Base-by-base conservation (phyloP, 73 alveolate species). In the Tetrahymena borealis region DNA sequence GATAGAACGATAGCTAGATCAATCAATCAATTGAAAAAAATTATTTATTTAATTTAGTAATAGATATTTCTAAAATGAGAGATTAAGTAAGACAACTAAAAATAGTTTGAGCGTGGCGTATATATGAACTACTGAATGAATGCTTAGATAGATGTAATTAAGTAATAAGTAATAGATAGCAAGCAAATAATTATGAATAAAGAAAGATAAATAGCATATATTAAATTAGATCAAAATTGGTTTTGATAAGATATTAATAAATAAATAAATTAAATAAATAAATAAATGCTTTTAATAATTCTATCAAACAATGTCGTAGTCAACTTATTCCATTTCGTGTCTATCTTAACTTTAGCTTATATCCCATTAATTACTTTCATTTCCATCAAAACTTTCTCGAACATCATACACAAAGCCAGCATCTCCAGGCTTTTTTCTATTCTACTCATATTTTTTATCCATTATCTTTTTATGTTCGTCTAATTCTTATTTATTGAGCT, bases 381-480 rank as follows among this genome's bases (percentile, higher is more conserved):
- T 60, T 20, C 37, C 85, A 60, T 60, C 85, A 60, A 60, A 60
- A 15, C 85, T 60, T 60, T 60, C 94, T 90, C 98, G 91, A 38
- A 94, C 91, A 94, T 97, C 99, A 95, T 97, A 97, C 43, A 91
- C 97, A 92, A 96, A 97, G 32, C 96, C 98, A 37, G 96, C 41
- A 91, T 97, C 99, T 32, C 98, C 99, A 33, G 97, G 97, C 93
- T 97, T 97, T 32, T 93, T 94, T 90, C 92, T 90, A 94, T 97
- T 96, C 91, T 97, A 96, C 31, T 92, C 95, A 94, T 96, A 97
- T 39, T 96, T 94, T 79, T 95, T 95, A 92, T 97, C 98, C 99
- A 97, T 96, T 32, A 91, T 90, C 38, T 41, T 42, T 90, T 96
- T 96, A 40, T 94, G 96, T 32, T 90, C 90, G 16, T 94, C 94